Conservation (phyloP, 202 grass and related monocot species). For the Zizania palustris region DNA sequence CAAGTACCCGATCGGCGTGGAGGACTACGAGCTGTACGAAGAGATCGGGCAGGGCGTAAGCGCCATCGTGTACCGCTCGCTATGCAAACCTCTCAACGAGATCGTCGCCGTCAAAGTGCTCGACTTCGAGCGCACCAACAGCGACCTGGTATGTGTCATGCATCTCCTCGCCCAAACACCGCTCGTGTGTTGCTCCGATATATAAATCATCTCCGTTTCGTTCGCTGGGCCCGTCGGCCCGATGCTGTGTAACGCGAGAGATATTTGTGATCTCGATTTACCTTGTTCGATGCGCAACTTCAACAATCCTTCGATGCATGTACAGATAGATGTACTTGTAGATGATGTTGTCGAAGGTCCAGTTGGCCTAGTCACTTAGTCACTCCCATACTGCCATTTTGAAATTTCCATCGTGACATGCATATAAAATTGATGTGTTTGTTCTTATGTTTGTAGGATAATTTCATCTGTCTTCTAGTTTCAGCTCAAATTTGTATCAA, state of each 20-base stretch:
- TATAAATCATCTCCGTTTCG: neutral
- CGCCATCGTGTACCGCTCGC: slow-evolving; percentile 82
- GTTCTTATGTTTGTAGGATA: neutral
- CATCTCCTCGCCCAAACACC: neutral
- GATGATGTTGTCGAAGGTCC: neutral
- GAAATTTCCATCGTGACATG: neutral
- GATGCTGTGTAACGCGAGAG: neutral
- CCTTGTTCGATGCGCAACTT: neutral
- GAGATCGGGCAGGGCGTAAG: slow-evolving; percentile 87
- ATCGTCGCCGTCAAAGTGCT: slow-evolving; percentile 89
- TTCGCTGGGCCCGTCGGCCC: neutral
- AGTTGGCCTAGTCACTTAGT: neutral
- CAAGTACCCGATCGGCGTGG: slow-evolving; percentile 75
- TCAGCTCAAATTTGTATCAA: neutral
- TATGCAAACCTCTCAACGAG: slow-evolving; percentile 66
- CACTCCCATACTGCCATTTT: neutral
- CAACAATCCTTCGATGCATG: neutral
- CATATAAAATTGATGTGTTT: neutral
- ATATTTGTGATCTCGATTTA: neutral
- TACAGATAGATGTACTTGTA: neutral
- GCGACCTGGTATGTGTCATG: slow-evolving; percentile 70
- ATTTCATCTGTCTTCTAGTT: neutral
- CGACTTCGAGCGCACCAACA: slow-evolving; percentile 90
- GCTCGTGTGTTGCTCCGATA: neutral
- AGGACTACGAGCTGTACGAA: slow-evolving; percentile 90